Evolutionary conservation across 2,329 filamentous ascomycete genomes (phyloP).

Genomic region (Colletotrichum lentis): DNA sequence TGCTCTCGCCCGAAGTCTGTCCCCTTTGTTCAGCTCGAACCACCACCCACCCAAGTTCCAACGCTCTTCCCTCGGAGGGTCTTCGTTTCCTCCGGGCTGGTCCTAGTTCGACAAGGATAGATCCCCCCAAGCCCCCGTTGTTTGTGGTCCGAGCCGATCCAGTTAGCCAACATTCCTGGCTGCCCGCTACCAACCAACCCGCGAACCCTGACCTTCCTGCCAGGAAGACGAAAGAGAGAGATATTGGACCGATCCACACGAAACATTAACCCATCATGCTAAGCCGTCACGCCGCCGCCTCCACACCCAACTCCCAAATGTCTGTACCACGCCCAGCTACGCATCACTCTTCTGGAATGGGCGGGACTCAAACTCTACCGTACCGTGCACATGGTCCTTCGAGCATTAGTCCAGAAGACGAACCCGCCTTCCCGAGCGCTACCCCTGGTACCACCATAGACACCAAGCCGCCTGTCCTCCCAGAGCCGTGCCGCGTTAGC

Average conservation of each 20-base stretch:
- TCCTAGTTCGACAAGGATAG: background rate
- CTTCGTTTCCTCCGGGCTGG: constrained; percentile 5
- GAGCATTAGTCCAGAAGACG: constrained; percentile 25
- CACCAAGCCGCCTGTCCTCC: constrained; percentile 34
- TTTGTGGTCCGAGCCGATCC: constrained; percentile 18
- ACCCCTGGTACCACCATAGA: constrained; percentile 22
- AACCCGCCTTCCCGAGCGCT: constrained; percentile 27
- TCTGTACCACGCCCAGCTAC: constrained; percentile 39
- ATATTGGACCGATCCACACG: constrained; percentile 42
- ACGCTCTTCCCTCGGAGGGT: constrained; percentile 7
- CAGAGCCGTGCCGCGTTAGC: constrained; percentile 22
- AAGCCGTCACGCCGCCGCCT: constrained; percentile 43
- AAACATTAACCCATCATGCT: constrained; percentile 52
- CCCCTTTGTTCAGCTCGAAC: constrained; percentile 25
- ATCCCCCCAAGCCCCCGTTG: constrained; percentile 8
- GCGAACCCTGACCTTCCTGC: constrained; percentile 16
- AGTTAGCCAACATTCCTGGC: constrained; percentile 4
- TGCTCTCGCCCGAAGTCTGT: constrained; percentile 29
- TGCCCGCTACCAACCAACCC: constrained; percentile 20
- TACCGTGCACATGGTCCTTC: constrained; percentile 31
- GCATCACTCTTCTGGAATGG: constrained; percentile 27
- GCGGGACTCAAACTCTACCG: constrained; percentile 27
- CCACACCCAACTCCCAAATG: constrained; percentile 41
- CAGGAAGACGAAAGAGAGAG: constrained; percentile 22
- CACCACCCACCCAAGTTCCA: background rate